phyloP scores from a whole-genome alignment of 1,284 basidiomycete genomes.

The Leccinum pallidistipes region DNA sequence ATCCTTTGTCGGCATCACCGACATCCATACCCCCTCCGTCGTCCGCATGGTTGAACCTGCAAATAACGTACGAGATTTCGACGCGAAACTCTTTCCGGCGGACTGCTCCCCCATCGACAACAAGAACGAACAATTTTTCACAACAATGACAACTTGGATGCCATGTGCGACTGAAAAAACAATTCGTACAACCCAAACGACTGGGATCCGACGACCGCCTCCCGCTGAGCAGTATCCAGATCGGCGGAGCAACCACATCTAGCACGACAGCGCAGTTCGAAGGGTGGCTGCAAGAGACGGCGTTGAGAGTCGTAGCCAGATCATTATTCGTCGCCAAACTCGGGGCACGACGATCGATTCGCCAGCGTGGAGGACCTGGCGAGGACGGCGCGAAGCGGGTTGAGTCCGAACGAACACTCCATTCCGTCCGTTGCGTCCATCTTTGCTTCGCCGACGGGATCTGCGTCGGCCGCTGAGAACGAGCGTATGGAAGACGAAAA shows the following conservation, averaged over 20 bases:
- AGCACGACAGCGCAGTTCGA: slow-evolving; percentile 23
- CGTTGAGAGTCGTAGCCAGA: slow-evolving; percentile 42
- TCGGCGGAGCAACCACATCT: slow-evolving; percentile 17
- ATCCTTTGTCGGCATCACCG: too few relatives aligned
- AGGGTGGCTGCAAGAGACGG: slow-evolving; percentile 37
- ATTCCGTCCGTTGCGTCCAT: slow-evolving; percentile 56
- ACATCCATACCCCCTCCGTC: slow-evolving; percentile 64
- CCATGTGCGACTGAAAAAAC: too few relatives aligned
- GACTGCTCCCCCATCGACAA: too few relatives aligned
- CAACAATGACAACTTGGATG: too few relatives aligned
- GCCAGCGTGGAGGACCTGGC: slow-evolving; percentile 49
- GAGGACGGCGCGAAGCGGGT: slow-evolving; percentile 49
- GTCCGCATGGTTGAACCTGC: slow-evolving; percentile 52
- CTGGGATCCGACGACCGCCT: slow-evolving; percentile 45
- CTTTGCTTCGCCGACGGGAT: slow-evolving; percentile 16
- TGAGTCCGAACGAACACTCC: slow-evolving; percentile 56
- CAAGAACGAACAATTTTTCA: too few relatives aligned
- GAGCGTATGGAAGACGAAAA: neutral
- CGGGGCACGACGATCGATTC: slow-evolving; percentile 60
- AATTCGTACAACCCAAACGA: too few relatives aligned
- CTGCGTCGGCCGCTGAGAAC: neutral
- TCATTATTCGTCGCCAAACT: slow-evolving; percentile 62
- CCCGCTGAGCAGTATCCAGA: slow-evolving; percentile 44
- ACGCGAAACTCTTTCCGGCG: too few relatives aligned
- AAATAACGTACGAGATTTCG: neutral